These are phyloP conservation scores for Aotearoamyces nothofagi DNA, from an alignment of 2,329 filamentous ascomycete genomes.

Conservation along the genomic window DNA sequence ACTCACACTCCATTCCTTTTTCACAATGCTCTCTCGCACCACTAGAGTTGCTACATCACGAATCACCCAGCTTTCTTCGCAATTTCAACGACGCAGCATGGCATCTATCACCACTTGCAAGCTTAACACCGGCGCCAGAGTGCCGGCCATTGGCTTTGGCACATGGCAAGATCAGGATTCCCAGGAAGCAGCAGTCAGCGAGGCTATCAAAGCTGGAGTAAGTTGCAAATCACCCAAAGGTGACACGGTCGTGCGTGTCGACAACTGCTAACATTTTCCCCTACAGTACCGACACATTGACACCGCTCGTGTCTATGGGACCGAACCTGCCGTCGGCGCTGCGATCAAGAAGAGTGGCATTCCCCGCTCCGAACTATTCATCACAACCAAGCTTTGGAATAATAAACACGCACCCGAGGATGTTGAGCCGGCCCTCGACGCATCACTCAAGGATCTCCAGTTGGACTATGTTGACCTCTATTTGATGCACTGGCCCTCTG, in stretches of 20 bases:
- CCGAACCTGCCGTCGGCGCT: constrained; percentile 26
- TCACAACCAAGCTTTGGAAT: constrained; percentile 50
- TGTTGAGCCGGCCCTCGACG: constrained; percentile 19
- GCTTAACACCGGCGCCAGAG: constrained; percentile 22
- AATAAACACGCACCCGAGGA: constrained; percentile 22
- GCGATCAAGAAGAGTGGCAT: constrained; percentile 26
- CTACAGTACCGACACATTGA: constrained; percentile 24
- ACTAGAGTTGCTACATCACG: constrained; percentile 6
- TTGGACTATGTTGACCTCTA: constrained; percentile 25
- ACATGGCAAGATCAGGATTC: constrained; percentile 30
- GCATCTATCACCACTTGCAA: constrained; percentile 16
- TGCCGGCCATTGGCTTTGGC: constrained; percentile 27
- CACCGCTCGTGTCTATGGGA: constrained; percentile 23
- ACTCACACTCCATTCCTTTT: no score
- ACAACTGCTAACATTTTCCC: no score
- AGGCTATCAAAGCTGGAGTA: constrained; percentile 26
- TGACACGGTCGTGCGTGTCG: no score
- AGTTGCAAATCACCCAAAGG: no score
- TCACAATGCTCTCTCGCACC: constrained; percentile 9
- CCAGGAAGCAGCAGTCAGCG: constrained; percentile 25
- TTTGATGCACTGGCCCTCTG: constrained; percentile 23
- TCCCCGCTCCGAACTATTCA: constrained; percentile 24
- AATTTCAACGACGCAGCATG: constrained; percentile 9
- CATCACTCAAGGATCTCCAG: constrained; percentile 20
- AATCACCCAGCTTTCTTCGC: constrained; percentile 8